Evolutionary conservation across 305 asterid species (phyloP), one percentile per base, ranked within the genome.

Genomic region (Fraxinus floribunda): DNA sequence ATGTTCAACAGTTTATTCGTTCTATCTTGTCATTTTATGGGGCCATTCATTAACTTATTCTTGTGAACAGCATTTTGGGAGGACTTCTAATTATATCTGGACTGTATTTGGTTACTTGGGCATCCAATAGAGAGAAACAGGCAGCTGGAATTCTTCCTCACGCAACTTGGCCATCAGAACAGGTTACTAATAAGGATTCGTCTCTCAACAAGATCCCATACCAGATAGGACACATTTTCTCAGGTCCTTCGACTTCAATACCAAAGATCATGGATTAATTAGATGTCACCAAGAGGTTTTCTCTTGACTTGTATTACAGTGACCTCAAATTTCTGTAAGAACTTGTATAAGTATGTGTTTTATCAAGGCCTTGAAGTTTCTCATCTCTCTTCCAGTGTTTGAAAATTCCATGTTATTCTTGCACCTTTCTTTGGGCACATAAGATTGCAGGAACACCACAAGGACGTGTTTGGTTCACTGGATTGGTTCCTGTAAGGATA

Each of bases 81-180:
- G 99, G 98, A 62, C 68, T 89, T 82, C 89, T 96, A 70, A 94
- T 96, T 36, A 87, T 96, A 78, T 93, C 87, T 7, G 99, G 99
- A 83, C 98, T 96, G 76, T 96, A 96, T 90, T 64, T 91, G 94
- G 98, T 95, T 66, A 95, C 99, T 11, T 95, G 99, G 99, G 99
- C 95, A 79, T 91, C 99, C 6, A 82, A 89, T 84, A 84, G 89
- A 83, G 97, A 92, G 75, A 92, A 38, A 79, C 92, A 81, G 70
- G 85, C 84, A 22, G 46, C n/a, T 7, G 91, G 89, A 79, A 84
- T 68, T 26, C 68, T 84, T 38, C 83, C 62, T 49, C 62, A 16
- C 2, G 8, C 62, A 4, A 49, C 91, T 77, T 89, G 91, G 71
- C 78, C 89, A n/a, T 78, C 92, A 18, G 97, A 93, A 34, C 89